Evolutionary conservation across 1,139 yeast genomes (phyloP), one percentile per base, ranked within the genome.

Genomic region (Yamadazyma diddensiae): DNA sequence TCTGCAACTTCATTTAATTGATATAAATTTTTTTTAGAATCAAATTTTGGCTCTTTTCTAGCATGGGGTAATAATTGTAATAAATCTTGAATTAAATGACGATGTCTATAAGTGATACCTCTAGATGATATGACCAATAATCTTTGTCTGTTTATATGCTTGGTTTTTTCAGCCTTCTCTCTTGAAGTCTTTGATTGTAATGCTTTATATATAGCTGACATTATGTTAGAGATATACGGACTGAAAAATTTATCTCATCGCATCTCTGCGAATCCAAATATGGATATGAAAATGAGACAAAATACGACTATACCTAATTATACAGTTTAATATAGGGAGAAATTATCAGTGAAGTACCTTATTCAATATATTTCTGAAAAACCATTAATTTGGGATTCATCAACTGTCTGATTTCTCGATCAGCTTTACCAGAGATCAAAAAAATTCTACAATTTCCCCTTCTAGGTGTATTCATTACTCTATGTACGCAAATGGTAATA

Each of bases 1-100:
- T 94, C 98, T 3, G 98, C 97, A 43, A 90, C 85, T 64, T 92
- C 98, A 53, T 92, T 92, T 45, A 92, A 72, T 59, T 87, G 94
- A 55, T 78, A 77, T 45, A 92, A 72, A 59, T 87, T 86, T 59
- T 90, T 86, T 64, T 92, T 94, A 42, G 90, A 82, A 60, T 94
- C 98, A 52, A 92, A 75, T 61, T 94, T 92, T 40, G 97, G 95
- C 62, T 92, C 98, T 57, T 90, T 92, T 59, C 97, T 81, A 27
- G 95, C 85, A 56, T 92, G 98, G 41, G 99, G 98, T 57, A 94
- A 64, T 57, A 94, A 69, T 27, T 79, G 65, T 43, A 79, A 69
- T 45, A 92, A 66, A 61, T 94, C 98, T 47, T 78, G 75, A 46
- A 92, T 86, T 52, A 94, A 67, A 62, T 94, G 97, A 54, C 99